phyloP scores from a whole-genome alignment of 2,329 filamentous ascomycete species.

The Aspergillus aculeatinus region DNA sequence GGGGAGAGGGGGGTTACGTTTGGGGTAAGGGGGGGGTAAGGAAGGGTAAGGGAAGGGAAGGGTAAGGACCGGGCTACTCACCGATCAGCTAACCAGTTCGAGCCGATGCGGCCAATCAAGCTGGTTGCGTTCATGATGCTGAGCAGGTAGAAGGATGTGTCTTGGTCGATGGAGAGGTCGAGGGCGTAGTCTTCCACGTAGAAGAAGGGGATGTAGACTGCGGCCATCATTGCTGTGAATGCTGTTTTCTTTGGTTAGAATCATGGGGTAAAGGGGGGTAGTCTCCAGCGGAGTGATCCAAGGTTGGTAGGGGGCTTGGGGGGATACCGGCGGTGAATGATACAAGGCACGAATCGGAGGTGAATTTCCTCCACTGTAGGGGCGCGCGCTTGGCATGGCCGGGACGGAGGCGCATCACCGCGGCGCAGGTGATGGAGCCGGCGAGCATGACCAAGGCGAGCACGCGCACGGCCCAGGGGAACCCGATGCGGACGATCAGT shows the following conservation, averaged over 20 bases:
- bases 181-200: constrained; percentile 38
- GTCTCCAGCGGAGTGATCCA: no score
- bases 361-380: background rate
- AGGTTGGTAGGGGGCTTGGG: background rate
- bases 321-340: background rate
- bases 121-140: constrained; percentile 50
- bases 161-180: constrained; percentile 40
- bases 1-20: no score
- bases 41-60: no score
- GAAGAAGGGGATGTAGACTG: background rate
- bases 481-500: constrained; percentile 34
- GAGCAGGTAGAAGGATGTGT: constrained; percentile 30
- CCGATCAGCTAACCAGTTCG: background rate
- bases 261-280: background rate
- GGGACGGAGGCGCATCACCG: background rate
- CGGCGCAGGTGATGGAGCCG: constrained; percentile 14
- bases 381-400: background rate
- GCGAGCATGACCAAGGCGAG: constrained; percentile 34
- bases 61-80: background rate
- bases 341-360: background rate
- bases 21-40: no score
- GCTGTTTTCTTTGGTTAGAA: background rate
- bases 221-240: constrained; percentile 37
- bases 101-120: constrained; percentile 45
- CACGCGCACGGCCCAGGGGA: constrained; percentile 38